Evolutionary conservation across 331 rosid genomes (phyloP).

Genomic region (Quercus tomentella): DNA sequence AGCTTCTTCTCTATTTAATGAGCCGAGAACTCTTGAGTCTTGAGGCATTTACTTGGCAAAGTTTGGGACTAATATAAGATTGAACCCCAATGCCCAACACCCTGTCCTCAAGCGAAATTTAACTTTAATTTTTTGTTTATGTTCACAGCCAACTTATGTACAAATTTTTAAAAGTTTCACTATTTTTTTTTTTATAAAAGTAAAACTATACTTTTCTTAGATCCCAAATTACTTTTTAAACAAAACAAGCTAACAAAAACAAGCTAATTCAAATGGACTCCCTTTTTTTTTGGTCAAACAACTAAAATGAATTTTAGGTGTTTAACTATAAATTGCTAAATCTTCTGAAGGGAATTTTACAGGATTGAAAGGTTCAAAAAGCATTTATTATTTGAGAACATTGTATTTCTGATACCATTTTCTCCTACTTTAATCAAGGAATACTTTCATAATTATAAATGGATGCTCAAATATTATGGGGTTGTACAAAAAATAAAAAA

Average conservation of each 20-base stretch:
- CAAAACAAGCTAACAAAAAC: no score
- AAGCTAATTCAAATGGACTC: no score
- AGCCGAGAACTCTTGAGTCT: not conserved
- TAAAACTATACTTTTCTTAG: no score
- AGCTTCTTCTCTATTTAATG: not conserved
- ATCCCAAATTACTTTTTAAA: no score
- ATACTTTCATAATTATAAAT: no score
- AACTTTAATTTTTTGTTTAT: not conserved
- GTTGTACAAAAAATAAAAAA: no score
- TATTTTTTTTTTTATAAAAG: no score
- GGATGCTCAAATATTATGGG: no score
- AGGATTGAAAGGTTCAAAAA: not conserved
- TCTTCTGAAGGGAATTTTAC: not conserved
- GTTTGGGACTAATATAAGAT: not conserved
- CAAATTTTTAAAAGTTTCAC: no score
- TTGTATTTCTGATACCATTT: not conserved
- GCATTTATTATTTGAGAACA: not conserved
- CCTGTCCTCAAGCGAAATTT: not conserved
- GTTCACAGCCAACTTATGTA: no score
- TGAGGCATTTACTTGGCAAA: not conserved
- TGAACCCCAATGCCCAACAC: not conserved
- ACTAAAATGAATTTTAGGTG: not conserved
- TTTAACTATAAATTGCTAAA: not conserved
- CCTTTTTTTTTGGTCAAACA: not conserved
- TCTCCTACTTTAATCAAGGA: not conserved